Evolutionary conservation across 441 rosid genomes (phyloP), one percentile per base, ranked within the genome.

Genomic region (Omphalea diandra): DNA sequence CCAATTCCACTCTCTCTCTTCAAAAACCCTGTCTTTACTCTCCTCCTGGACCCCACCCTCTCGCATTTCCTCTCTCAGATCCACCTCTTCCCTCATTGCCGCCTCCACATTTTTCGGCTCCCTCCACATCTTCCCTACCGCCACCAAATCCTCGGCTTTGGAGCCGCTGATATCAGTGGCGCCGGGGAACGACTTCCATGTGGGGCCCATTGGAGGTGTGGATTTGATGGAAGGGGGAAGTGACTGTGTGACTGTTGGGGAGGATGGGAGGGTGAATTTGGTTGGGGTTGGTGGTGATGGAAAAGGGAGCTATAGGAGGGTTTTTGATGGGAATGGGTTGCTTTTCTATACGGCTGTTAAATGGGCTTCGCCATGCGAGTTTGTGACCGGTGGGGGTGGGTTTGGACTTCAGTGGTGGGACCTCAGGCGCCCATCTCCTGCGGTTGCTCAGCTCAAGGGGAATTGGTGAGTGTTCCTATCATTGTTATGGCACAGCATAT

Each of bases 321-420:
- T 91, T 57, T 85, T 82, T 62, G 93, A 94, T 49, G 87, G 87
- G 64, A 84, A 84, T 54, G 97, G 98, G 8, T 71, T 91, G 76
- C 88, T 89, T 41, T 86, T 89, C 18, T 94, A 87, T 71, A 83
- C 84, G 22, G 89, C 95, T 1, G 97, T 83, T 61, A 91, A 79
- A 66, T 90, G 97, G 97, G 97, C 94, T 12, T 94, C 98, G 15
- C 86, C 88, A 17, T 72, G 71, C 60, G 98, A 91, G 83, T 91
- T 91, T 76, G 93, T 88, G 7, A 90, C 95, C 1, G 98, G 97
- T 50, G 97, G 98, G 33, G 84, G 65, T 49, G 97, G 97, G 26
- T 88, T 85, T 71, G 88, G 97, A 61, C 71, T 94, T 43, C 96
- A 87, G 36, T 84, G 93, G 97, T 94, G 97, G 98, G 98, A 94